Evolutionary conservation across 495 filamentous ascomycete species (phyloP).

Genomic region (Xylaria bambusicola): DNA sequence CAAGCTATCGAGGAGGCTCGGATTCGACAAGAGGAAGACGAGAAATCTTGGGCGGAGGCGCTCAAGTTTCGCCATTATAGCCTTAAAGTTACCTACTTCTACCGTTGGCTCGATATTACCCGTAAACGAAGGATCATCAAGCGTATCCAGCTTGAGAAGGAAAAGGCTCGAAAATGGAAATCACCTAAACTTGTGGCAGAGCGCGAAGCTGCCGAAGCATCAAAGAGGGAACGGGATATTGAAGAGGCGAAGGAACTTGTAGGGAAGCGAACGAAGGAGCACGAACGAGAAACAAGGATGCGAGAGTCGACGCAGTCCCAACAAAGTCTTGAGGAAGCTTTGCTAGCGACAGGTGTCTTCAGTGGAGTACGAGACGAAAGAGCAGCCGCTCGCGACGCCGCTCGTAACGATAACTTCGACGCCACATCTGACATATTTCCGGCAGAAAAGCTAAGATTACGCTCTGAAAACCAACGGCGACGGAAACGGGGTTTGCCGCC

Average conservation of each 20-base stretch:
- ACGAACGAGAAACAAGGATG: conserved; percentile 20
- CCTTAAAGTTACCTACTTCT: conserved; percentile 49
- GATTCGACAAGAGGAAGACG: conserved; percentile 43
- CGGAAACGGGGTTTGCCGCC: conserved; percentile 25
- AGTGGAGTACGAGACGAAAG: conserved; percentile 39
- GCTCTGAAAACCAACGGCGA: conserved; percentile 28
- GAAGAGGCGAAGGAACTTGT: conserved; percentile 29
- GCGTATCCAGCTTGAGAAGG: conserved; percentile 35
- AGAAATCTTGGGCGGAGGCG: conserved; percentile 39
- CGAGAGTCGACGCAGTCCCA: conserved; percentile 22
- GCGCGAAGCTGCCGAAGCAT: conserved; percentile 25
- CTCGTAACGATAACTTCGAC: conserved; percentile 19
- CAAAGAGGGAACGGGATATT: conserved; percentile 26
- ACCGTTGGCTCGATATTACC: conserved; percentile 48
- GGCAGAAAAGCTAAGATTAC: conserved; percentile 22
- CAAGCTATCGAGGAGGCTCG: conserved; percentile 39
- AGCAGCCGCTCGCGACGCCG: conserved; percentile 34
- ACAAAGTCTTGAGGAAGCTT: conserved; percentile 39
- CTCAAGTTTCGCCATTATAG: conserved; percentile 42
- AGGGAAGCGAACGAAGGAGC: conserved; percentile 14
- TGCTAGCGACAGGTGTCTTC: conserved; percentile 47
- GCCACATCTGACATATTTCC: not conserved
- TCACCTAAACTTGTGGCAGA: conserved; percentile 31
- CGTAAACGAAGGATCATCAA: conserved; percentile 37
- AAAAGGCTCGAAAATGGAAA: conserved; percentile 35